Base-by-base conservation (phyloP, 139 green algal genomes). In the Raphidocelis subcapitata region DNA sequence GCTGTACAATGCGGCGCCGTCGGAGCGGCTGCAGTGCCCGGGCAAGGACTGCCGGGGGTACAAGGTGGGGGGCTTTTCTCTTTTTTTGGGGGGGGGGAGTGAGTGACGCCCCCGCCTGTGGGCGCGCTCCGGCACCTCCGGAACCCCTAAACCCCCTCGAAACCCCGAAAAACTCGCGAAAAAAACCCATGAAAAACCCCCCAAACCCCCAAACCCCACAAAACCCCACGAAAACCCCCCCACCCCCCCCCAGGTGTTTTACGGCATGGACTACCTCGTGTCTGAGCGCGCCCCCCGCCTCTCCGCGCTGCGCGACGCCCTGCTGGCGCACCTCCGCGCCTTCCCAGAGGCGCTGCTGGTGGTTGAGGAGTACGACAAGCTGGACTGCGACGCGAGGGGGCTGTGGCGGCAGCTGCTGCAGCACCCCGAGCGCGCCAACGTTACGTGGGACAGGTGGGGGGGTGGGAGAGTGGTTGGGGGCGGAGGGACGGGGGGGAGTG, bases 301-400 rank as follows among this genome's bases (percentile, higher is more conserved):
- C 52, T 51, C 29, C 0, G 44, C 69, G 21, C 69, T 95, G 64
- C 74, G 75, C 0, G 37, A 63, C 0, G 67, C 84, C 1, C 67
- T 98, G 24, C 28, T 93, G 46, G 67, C n/a, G 12, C 71, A 80
- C 52, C 24, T 91, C 20, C 56, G 76, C 0, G 47, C 35, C 2
- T 61, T 74, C 1, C 81, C 81, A 18, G 82, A 98, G 66, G 82
- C 89, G 1, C 62, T 98, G 47, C 55, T 98, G 14, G 92, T 98
- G 18, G 73, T 98, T 3, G 94, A 98, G 79, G 94, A 98, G 89
- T 98, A 97, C 69, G 93, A 98, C 80, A 98, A 98, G 79, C 74
- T 98, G 64, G 87, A 94, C 71, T 96, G 91, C 75, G 26, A 72
- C 2, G 88, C 87, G 49, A 79, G 92, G 5, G 84, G 67, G 1